phyloP scores from a whole-genome alignment of 768 basidiomycete species.

The Trametes meyenii region DNA sequence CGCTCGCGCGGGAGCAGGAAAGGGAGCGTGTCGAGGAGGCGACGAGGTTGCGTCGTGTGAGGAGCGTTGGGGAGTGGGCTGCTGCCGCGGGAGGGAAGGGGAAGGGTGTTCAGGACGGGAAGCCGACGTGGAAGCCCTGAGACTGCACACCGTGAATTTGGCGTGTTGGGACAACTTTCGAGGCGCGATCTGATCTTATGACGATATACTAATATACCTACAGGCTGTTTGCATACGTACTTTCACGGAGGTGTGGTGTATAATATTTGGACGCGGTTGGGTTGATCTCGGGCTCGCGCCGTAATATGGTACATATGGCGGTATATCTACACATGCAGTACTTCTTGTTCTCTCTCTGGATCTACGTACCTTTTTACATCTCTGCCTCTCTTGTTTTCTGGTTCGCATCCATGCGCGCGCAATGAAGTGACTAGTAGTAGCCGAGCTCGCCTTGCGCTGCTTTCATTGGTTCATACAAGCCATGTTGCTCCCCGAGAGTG shows the following conservation, averaged over 20 bases:
- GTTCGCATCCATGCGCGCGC: not conserved
- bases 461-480: conserved; percentile 44
- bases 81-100: conserved; percentile 13
- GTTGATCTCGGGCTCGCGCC: not conserved
- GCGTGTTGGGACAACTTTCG: not conserved
- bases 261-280: conserved; percentile 2
- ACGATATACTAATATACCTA: conserved; percentile 8
- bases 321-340: conserved; percentile 4
- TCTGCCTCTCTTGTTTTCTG: not conserved
- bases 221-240: conserved; percentile 1
- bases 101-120: conserved; percentile 8
- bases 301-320: conserved; percentile 19
- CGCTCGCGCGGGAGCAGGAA: conserved; percentile 38
- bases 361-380: not conserved
- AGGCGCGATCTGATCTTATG: conserved; percentile 9
- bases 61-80: conserved; percentile 41
- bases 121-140: conserved; percentile 30
- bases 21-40: conserved; percentile 32
- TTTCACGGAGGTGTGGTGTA: not conserved
- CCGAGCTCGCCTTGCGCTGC: conserved; percentile 19
- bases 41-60: conserved; percentile 32
- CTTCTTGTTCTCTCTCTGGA: not conserved
- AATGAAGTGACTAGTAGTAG: conserved; percentile 2
- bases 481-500: conserved; percentile 81
- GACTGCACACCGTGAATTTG: not conserved